These are phyloP conservation scores for Paracoccidioides brasiliensis DNA, from an alignment of 2,329 filamentous ascomycete species.

Conservation along the genomic window DNA sequence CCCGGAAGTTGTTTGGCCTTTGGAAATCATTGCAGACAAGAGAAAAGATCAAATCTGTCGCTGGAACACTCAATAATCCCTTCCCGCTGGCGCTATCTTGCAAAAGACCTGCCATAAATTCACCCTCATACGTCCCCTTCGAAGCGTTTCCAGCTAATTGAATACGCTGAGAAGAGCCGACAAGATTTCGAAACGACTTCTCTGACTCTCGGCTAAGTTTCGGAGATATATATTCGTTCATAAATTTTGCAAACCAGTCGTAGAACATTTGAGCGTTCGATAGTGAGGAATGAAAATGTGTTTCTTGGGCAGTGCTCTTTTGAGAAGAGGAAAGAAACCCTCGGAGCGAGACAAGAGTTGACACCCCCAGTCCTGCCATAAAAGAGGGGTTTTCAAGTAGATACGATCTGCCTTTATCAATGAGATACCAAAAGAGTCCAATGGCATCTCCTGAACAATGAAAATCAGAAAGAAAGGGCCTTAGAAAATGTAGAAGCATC, in stretches of 20 bases:
- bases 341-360: slow-evolving; percentile 64
- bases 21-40: slow-evolving; percentile 62
- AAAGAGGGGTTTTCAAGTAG: slow-evolving; percentile 58
- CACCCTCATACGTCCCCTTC: slow-evolving; percentile 60
- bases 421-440: slow-evolving; percentile 72
- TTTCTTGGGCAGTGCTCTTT: slow-evolving; percentile 72
- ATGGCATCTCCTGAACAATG: slow-evolving; percentile 86
- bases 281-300: slow-evolving; percentile 64
- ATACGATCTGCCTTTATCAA: slow-evolving; percentile 53
- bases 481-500: slow-evolving; percentile 72
- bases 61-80: slow-evolving; percentile 57
- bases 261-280: slow-evolving; percentile 64
- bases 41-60: slow-evolving; percentile 35
- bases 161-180: slow-evolving; percentile 54
- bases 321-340: slow-evolving; percentile 63
- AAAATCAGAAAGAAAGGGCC: slow-evolving; percentile 64
- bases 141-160: slow-evolving; percentile 56
- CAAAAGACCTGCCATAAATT: slow-evolving; percentile 65
- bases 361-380: slow-evolving; percentile 65
- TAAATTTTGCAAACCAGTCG: slow-evolving; percentile 59
- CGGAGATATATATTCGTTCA: slow-evolving; percentile 49
- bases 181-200: slow-evolving; percentile 52
- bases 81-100: slow-evolving; percentile 52
- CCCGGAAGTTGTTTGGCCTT: slow-evolving; percentile 41
- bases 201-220: slow-evolving; percentile 37